phyloP scores from a whole-genome alignment of 1,139 yeast genomes.

The Arxiozyma heterogenica region DNA sequence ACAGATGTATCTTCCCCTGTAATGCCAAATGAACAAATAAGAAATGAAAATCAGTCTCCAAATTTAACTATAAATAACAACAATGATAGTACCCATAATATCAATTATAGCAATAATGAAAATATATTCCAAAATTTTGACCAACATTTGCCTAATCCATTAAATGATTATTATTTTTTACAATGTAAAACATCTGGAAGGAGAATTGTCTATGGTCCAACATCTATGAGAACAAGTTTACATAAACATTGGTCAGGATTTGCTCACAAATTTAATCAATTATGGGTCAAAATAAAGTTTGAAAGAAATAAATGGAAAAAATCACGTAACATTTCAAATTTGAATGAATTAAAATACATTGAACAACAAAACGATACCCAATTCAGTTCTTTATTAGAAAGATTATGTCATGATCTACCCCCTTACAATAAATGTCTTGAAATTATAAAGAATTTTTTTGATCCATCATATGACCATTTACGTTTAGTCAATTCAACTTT shows the following conservation, averaged over 20 bases:
- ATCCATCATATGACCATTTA: slow-evolving; percentile 9
- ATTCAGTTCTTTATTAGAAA: slow-evolving; percentile 7
- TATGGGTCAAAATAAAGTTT: slow-evolving; percentile 20
- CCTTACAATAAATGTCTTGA: slow-evolving; percentile 12
- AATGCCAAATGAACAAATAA: neutral
- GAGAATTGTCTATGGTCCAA: slow-evolving; percentile 20
- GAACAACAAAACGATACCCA: neutral
- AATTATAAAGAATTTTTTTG: slow-evolving; percentile 13
- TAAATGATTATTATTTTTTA: slow-evolving; percentile 10
- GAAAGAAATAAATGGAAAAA: slow-evolving; percentile 21
- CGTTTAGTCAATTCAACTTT: slow-evolving; percentile 14
- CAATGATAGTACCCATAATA: neutral
- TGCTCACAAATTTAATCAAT: slow-evolving; percentile 13
- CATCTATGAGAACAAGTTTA: slow-evolving; percentile 18
- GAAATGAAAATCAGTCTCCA: neutral
- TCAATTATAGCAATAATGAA: neutral
- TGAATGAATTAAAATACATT: neutral
- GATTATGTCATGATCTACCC: slow-evolving; percentile 19
- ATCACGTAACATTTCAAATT: slow-evolving; percentile 3
- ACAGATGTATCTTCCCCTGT: neutral
- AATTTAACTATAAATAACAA: too few species aligned
- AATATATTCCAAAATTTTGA: slow-evolving; percentile 1
- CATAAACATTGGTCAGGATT: slow-evolving; percentile 14
- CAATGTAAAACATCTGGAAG: slow-evolving; percentile 14
- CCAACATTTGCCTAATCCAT: slow-evolving; percentile 10